Conservation (phyloP, 257 asterid genomes). For the Penstemon eatonii region DNA sequence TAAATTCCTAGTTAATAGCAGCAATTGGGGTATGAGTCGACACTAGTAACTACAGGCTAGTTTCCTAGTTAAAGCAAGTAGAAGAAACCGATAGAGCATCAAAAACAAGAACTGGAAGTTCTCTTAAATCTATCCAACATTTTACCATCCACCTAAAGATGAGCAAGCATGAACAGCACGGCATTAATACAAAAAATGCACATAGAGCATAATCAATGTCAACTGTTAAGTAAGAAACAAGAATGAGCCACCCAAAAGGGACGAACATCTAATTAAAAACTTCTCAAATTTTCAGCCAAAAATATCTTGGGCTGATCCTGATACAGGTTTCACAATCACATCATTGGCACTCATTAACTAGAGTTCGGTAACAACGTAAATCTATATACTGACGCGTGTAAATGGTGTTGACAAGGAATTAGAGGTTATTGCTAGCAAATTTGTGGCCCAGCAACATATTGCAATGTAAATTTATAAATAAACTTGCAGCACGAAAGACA, state of each 20-base stretch:
- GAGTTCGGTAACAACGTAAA: neutral
- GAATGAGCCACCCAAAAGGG: conserved; percentile 1
- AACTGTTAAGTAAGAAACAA: neutral
- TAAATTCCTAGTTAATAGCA: too few relatives aligned
- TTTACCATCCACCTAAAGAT: conserved; percentile 10
- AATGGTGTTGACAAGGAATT: neutral
- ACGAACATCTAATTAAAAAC: neutral
- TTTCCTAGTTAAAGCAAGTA: neutral
- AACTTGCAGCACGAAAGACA: conserved; percentile 4
- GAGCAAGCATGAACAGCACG: neutral
- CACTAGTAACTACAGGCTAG: too few relatives aligned
- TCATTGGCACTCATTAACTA: conserved; percentile 10
- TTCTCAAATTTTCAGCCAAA: neutral
- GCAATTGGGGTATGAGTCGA: too few relatives aligned
- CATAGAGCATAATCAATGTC: neutral
- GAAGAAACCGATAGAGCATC: neutral
- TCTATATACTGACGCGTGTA: neutral
- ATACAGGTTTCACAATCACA: neutral
- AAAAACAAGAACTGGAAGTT: neutral
- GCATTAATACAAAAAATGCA: neutral
- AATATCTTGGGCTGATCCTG: conserved; percentile 6
- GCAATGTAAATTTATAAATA: neutral
- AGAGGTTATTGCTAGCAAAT: neutral
- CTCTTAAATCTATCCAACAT: neutral
- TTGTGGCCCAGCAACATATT: neutral